These are phyloP conservation scores for Ceratobasidium sp. DNA, from an alignment of 1,284 basidiomycete species.

Conservation along the genomic window DNA sequence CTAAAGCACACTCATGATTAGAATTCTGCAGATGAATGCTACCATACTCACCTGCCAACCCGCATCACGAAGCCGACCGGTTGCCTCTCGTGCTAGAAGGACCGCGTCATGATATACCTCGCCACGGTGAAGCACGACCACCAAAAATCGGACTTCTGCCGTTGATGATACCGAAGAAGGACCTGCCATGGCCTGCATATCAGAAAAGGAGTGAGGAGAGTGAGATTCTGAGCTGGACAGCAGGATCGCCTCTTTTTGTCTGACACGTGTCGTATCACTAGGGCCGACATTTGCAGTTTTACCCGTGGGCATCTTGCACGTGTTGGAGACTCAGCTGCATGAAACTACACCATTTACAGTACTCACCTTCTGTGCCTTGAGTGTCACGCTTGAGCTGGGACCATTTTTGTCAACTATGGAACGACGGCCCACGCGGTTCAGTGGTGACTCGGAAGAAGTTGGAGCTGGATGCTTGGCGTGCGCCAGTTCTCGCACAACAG, in stretches of 20 bases:
- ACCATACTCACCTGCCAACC: not conserved
- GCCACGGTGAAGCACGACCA: not conserved
- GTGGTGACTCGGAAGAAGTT: no score
- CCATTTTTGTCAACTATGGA: no score
- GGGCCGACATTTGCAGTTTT: not conserved
- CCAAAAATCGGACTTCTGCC: not conserved
- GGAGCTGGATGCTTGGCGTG: no score
- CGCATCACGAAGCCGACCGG: not conserved
- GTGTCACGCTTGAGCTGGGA: not conserved
- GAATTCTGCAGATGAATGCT: not conserved
- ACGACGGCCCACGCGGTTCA: no score
- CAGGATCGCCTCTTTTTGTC: not conserved
- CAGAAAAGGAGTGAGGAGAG: not conserved
- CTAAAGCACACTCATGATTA: not conserved
- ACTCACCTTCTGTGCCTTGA: not conserved
- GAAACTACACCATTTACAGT: not conserved
- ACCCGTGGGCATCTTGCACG: not conserved
- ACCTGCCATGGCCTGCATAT: not conserved
- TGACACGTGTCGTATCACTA: not conserved
- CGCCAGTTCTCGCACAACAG: no score
- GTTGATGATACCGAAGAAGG: not conserved
- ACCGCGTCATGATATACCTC: not conserved
- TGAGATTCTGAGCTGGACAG: not conserved
- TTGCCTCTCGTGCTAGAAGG: not conserved
- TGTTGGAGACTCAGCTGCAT: not conserved